These are phyloP conservation scores for Backusella tarrabulga DNA, from an alignment of 192 early-diverging fungal species.

Conservation along the genomic window DNA sequence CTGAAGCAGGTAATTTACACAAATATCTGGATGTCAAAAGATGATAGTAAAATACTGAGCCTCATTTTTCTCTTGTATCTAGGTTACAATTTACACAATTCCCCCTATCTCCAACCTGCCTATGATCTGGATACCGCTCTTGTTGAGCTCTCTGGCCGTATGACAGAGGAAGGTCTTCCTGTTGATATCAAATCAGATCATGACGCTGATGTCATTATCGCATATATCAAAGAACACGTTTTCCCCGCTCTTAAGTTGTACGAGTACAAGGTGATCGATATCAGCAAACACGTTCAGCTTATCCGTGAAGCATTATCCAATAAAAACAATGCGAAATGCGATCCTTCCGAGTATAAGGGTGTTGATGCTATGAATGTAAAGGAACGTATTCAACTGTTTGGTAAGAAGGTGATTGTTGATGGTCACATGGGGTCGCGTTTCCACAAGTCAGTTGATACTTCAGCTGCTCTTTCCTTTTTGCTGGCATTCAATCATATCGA, in stretches of 20 bases:
- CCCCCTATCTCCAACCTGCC: conserved; percentile 89
- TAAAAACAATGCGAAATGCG: neutral
- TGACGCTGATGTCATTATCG: conserved; percentile 68
- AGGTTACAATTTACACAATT: conserved; percentile 94
- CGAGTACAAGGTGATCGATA: conserved; percentile 87
- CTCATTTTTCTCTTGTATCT: neutral
- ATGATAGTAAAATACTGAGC: neutral
- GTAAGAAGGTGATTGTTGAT: conserved; percentile 34
- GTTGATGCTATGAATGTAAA: conserved; percentile 43
- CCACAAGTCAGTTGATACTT: conserved; percentile 52
- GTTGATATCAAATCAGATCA: conserved; percentile 59
- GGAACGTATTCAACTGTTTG: conserved; percentile 43
- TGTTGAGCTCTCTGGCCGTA: conserved; percentile 60
- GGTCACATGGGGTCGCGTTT: conserved; percentile 51
- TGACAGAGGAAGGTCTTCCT: conserved; percentile 50
- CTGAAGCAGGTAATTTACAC: conserved; percentile 74
- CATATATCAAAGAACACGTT: conserved; percentile 50
- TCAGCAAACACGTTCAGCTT: conserved; percentile 39
- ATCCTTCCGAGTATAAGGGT: conserved; percentile 15
- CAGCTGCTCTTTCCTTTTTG: conserved; percentile 51
- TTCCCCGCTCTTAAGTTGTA: conserved; percentile 71
- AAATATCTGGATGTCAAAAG: neutral
- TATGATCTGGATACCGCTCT: conserved; percentile 94
- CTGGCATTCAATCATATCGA: conserved; percentile 10
- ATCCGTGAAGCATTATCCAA: conserved; percentile 46